phyloP scores from a whole-genome alignment of 108 stramenopile genomes.

The Cyclotella atomus region DNA sequence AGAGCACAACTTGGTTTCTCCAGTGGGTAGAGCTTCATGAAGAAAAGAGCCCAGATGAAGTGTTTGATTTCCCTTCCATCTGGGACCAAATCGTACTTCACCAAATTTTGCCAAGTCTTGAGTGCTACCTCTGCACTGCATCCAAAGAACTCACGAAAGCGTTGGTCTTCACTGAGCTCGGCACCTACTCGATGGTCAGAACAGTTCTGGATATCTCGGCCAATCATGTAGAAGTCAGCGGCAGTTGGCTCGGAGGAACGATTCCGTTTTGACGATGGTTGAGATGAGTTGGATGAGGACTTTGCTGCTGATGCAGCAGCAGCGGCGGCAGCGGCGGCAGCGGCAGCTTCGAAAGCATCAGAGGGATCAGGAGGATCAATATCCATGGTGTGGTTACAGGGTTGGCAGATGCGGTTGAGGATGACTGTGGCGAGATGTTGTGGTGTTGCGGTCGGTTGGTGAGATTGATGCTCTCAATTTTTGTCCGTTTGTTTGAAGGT shows the following conservation, averaged over 20 bases:
- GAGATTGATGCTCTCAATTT: too few relatives aligned
- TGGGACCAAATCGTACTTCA: background rate
- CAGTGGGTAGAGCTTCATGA: conserved; percentile 10
- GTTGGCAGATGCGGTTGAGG: too few relatives aligned
- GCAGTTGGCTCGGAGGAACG: background rate
- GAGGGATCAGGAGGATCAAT: too few relatives aligned
- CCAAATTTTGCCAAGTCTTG: background rate
- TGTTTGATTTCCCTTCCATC: background rate
- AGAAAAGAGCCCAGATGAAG: conserved; percentile 9
- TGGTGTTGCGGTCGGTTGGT: too few relatives aligned
- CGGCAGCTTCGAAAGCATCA: too few relatives aligned
- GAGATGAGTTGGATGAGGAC: too few relatives aligned
- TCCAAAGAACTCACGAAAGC: conserved; percentile 7
- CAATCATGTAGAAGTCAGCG: background rate
- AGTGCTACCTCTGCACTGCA: background rate
- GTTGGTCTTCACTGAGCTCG: background rate
- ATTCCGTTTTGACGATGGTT: too few relatives aligned
- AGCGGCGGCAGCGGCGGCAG: too few relatives aligned
- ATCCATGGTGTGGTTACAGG: too few relatives aligned
- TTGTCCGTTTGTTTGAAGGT: too few relatives aligned
- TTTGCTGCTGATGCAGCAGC: too few relatives aligned
- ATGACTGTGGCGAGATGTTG: too few relatives aligned
- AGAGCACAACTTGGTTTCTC: background rate
- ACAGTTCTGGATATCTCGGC: background rate
- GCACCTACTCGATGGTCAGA: background rate